Evolutionary conservation across 1,284 basidiomycete species (phyloP).

Genomic region (Abortiporus biennis): DNA sequence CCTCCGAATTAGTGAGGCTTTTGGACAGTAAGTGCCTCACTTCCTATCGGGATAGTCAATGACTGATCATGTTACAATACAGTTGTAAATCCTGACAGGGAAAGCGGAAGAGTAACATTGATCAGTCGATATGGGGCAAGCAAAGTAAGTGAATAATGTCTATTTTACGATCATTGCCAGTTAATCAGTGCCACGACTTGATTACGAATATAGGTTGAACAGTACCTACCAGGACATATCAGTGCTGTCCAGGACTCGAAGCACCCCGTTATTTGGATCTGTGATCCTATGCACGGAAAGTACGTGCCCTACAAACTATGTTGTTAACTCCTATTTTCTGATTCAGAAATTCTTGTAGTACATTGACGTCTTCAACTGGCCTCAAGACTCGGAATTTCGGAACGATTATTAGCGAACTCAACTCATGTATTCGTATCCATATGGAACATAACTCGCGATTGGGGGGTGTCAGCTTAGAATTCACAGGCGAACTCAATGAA

Average conservation of each 20-base stretch:
- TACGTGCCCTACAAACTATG: too few species aligned
- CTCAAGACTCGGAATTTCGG: slow-evolving; percentile 90
- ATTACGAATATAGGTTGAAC: slow-evolving; percentile 50
- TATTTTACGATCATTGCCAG: not conserved
- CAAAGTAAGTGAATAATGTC: slow-evolving; percentile 47
- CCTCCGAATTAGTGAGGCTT: slow-evolving; percentile 76
- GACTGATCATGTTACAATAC: not conserved
- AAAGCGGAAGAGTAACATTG: slow-evolving; percentile 81
- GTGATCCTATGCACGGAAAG: slow-evolving; percentile 98
- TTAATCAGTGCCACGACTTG: too few species aligned
- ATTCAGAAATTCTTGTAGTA: slow-evolving; percentile 40
- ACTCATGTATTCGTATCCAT: slow-evolving; percentile 80
- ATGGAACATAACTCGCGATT: slow-evolving; percentile 64
- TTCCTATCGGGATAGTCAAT: slow-evolving; percentile 1
- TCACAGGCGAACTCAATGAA: slow-evolving; percentile 92
- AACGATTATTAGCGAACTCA: slow-evolving; percentile 88
- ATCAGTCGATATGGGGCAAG: slow-evolving; percentile 91
- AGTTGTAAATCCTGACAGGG: slow-evolving; percentile 86
- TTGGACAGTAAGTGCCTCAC: slow-evolving; percentile 59
- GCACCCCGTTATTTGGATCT: slow-evolving; percentile 91
- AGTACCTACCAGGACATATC: slow-evolving; percentile 79
- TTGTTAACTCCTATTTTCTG: too few species aligned
- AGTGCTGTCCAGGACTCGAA: slow-evolving; percentile 73
- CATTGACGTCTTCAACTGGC: slow-evolving; percentile 69
- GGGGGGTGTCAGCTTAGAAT: slow-evolving; percentile 94